Base-by-base conservation (phyloP, 2,329 filamentous ascomycete species). In the Ophiostoma sp. region DNA sequence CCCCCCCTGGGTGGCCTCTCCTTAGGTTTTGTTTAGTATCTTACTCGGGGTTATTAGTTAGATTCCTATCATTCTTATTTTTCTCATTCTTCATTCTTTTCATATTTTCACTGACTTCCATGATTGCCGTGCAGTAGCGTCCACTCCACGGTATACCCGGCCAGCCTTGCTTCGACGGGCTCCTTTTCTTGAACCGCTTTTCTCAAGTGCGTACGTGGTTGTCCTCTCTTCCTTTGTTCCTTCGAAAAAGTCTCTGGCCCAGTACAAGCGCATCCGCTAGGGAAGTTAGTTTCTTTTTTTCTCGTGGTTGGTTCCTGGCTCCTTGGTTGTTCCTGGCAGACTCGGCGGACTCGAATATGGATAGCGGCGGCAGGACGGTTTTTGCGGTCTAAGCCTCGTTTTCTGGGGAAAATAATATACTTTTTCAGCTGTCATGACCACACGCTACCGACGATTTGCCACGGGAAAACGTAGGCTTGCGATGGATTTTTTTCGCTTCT, bases 401-500 rank as follows among this genome's bases (percentile, higher is more conserved):
- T 65, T 65, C 60, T 63, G 66, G 65, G 68, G 58, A 67, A 55
- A 40, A 58, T 42, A 36, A 16, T 60, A 14, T 49, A 9, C 7
- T 41, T 67, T 69, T 66, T 76, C 44, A 75, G 14, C 44, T 41
- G 18, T 16, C 44, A 14, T 47, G 5, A 45, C 44, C 45, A 47
- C 45, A 18, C 49, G 49, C 49, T 52, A 52, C 49, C 14, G 16
- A 14, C 36, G 60, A 8, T 38, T 62, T 62, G 58, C 58, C 58
- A 62, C 38, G 40, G 9, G 27, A 7, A n/a, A 16, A 12, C 14
- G 45, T 47, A 16, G 45, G 27, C 27, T 27, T 27, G 27, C 27
- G 27, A 12, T 47, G 16, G 45, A 47, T 5, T 14, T 14, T 16
- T 47, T 5, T 47, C 11, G 44, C 11, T 14, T 45, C 14, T 8